Evolutionary conservation across 768 basidiomycete genomes (phyloP).

Genomic region (Lactarius vividus): DNA sequence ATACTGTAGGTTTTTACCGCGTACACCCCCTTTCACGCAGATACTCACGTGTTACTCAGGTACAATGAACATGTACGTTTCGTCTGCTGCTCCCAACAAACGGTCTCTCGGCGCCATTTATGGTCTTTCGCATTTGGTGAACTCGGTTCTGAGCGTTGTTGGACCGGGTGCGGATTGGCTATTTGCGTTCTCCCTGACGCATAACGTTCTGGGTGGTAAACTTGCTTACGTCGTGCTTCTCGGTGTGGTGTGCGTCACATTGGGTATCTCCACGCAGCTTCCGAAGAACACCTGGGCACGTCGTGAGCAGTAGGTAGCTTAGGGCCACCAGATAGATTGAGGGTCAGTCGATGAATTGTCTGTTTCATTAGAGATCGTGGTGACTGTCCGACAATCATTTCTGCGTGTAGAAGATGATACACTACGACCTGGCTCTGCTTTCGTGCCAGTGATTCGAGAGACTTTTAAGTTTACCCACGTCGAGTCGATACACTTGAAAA

Average conservation of each 20-base stretch:
- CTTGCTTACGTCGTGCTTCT: background rate
- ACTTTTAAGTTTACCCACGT: too few relatives aligned
- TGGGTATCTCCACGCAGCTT: background rate
- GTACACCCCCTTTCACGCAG: rapidly evolving
- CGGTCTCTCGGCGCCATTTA: slow-evolving; percentile 66
- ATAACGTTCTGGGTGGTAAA: slow-evolving; percentile 23
- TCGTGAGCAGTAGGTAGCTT: too few relatives aligned
- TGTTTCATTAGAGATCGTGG: too few relatives aligned
- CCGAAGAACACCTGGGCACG: background rate
- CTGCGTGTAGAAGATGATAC: too few relatives aligned
- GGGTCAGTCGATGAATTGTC: too few relatives aligned
- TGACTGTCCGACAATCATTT: too few relatives aligned
- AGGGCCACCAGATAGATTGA: background rate
- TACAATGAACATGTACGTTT: slow-evolving; percentile 66
- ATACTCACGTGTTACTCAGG: slow-evolving; percentile 37
- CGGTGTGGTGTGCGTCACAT: background rate
- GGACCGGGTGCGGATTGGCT: slow-evolving; percentile 62
- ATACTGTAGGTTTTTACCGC: background rate
- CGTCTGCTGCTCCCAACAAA: slow-evolving; percentile 59
- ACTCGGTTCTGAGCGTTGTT: slow-evolving; percentile 39
- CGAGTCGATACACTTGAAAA: too few relatives aligned
- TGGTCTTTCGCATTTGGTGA: slow-evolving; percentile 42
- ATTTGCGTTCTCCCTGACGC: slow-evolving; percentile 57
- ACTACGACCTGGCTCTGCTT: too few relatives aligned
- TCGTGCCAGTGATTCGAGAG: too few relatives aligned